A percentile compares a stretch with the other conserved stretches of the same genome.
These are phyloP conservation scores for Syzygium grande DNA, from an alignment of 345 rosid species.

Conservation along the genomic window DNA sequence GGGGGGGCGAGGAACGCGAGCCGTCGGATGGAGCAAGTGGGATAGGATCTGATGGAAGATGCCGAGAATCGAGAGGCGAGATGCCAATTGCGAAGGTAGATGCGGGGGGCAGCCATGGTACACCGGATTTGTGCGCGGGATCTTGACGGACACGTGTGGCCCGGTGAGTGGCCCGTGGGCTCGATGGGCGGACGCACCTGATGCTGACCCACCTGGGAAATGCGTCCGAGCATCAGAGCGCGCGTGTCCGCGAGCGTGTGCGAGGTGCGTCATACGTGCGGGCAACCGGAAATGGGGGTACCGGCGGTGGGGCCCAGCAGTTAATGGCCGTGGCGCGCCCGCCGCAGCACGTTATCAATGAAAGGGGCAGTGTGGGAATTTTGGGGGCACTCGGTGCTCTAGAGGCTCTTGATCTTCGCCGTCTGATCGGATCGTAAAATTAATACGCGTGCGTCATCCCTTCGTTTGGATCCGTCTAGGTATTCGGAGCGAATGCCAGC, in stretches of 20 bases:
- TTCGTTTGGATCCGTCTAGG: background rate
- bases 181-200: background rate
- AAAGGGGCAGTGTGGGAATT: background rate
- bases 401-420: background rate
- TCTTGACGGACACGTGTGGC: background rate
- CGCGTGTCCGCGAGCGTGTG: background rate
- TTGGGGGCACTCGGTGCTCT: background rate
- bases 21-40: conserved; percentile 20
- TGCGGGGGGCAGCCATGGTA: background rate
- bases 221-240: background rate
- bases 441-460: background rate
- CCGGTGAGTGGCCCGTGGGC: background rate
- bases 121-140: background rate
- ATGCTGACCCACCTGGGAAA: background rate
- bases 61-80: conserved; percentile 51
- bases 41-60: conserved; percentile 25
- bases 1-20: background rate
- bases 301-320: background rate
- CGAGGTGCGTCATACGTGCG: background rate
- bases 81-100: conserved; percentile 19
- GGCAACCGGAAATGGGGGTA: background rate
- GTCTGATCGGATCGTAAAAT: too few species aligned
- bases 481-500: background rate
- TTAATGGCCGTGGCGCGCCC: background rate
- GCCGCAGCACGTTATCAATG: background rate